Base-by-base conservation (phyloP, 1,284 basidiomycete species). In the Apiotrichum gamsii region DNA sequence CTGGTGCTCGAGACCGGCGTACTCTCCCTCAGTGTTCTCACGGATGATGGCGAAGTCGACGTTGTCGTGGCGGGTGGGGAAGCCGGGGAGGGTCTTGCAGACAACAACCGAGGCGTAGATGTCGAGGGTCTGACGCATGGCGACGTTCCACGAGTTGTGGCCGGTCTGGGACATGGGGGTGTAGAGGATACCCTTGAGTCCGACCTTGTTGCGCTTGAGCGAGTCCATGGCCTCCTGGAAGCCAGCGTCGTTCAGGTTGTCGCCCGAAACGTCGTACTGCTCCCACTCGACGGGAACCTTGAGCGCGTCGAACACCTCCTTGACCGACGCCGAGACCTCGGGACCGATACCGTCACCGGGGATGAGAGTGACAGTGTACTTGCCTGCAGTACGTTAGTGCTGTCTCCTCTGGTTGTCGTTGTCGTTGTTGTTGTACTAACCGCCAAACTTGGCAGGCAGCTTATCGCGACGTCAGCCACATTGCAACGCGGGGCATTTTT, bases 251-350 rank as follows among this genome's bases (percentile, higher is more conserved):
- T 90, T 90, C 49, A 87, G 80, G 47, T 88, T 89, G 80, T 95
- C 85, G 54, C 95, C 95, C 38, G 90, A 94, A 56, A 99, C 90
- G 70, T 97, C 82, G 77, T 93, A 97, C 74, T 97, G 90, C 73
- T 97, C 93, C 89, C 93, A 99, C 75, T 97, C 90, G 75, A 99
- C 93, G 72, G 95, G 95, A 29, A 91, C 95, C 72, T 98, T 98
- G 72, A 90, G 82, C 57, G 89, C 81, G 71, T 95, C 89, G 65
- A 98, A 99, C 72, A 98, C 91, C 76, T 97, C 91, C 79, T 99
- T 97, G 64, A 99, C 94, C 16, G 90, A 94, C 75, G 94, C 88
- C 56, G 93, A 90, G 71, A 99, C 90, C 77, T 98, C 95, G 67
- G 82, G 82, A 62, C 95, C 95, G 69, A 98, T 86, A 80, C 93